These are phyloP conservation scores for Phalaenopsis equestris DNA, from an alignment of 106 monocot species.

Conservation along the genomic window DNA sequence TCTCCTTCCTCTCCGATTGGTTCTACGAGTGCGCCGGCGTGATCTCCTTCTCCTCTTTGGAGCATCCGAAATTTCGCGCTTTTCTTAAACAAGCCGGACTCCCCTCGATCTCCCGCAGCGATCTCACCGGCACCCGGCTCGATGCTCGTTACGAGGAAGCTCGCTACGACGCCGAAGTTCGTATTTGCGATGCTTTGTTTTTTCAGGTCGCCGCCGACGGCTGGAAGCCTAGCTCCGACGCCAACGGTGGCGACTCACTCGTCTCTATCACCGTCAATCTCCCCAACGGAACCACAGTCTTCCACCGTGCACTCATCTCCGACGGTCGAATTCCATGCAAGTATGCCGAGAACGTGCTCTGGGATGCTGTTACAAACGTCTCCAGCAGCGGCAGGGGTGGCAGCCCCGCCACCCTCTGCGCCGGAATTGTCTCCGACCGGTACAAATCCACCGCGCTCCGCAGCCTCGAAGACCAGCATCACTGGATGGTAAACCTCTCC, in stretches of 20 bases:
- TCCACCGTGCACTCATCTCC: slow-evolving; percentile 44
- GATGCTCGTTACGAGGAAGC: slow-evolving; percentile 63
- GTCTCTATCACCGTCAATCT: slow-evolving; percentile 65
- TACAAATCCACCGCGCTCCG: slow-evolving; percentile 44
- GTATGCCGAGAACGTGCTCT: slow-evolving; percentile 54
- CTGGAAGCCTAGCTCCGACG: slow-evolving; percentile 21
- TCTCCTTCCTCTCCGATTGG: slow-evolving; percentile 73
- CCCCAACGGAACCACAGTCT: slow-evolving; percentile 81
- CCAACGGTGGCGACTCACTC: slow-evolving; percentile 17
- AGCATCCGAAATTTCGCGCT: slow-evolving; percentile 68
- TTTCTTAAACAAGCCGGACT: slow-evolving; percentile 77
- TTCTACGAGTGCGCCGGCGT: slow-evolving; percentile 59
- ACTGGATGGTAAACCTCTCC: slow-evolving; percentile 70
- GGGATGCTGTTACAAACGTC: slow-evolving; percentile 25
- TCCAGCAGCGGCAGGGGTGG: slow-evolving; percentile 3
- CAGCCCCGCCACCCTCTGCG: slow-evolving; percentile 16
- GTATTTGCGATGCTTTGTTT: slow-evolving; percentile 72
- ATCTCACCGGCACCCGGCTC: slow-evolving; percentile 54
- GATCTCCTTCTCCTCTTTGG: slow-evolving; percentile 56
- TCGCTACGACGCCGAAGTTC: slow-evolving; percentile 47
- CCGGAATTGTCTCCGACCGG: slow-evolving; percentile 33
- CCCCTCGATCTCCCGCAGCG: slow-evolving; percentile 38
- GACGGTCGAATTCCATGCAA: slow-evolving; percentile 29
- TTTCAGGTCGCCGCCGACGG: slow-evolving; percentile 80
- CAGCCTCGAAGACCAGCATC: slow-evolving; percentile 48